Base-by-base conservation (phyloP, 208 protist genomes). In the Naegleria gruberi region DNA sequence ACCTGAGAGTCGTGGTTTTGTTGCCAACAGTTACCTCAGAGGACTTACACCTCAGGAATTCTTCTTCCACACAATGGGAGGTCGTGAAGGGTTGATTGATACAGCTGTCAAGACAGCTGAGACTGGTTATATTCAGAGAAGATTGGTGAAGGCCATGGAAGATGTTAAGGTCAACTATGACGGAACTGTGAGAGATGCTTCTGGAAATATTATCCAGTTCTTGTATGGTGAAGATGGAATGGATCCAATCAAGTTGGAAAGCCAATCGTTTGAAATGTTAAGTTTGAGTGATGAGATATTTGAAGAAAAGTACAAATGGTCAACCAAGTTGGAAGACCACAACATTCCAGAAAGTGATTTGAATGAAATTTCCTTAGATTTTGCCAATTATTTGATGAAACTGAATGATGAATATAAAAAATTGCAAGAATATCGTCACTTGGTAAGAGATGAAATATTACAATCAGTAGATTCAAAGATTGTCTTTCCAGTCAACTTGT, bases 1-100 rank as follows among this genome's bases (percentile, higher is more conserved):
- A 42, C 96, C 98, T 41, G 98, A 98, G 47, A 96, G 95, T 15
- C 91, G 97, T 65, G 99, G 99, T 47, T 99, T 99, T 94, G 98
- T 99, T 45, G 96, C 96, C 42, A 99, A 99, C 91, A 98, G 96
- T 12, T 99, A 99, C 94, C 93, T 99, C 7, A 92, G 96, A 73
- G 99, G 99, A 26, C 94, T 99, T 40, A 99, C 97, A 42, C 98
- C 99, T 45, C 94, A 97, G 91, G 99, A 99, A 94, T 99, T 99
- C 91, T 99, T 98, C 95, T 99, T 99, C 94, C 99, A 99, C 93
- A 98, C 99, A 40, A 99, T 99, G 98, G 99, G 98, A 87, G 99
- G 99, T 12, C 93, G 98, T 55, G 97, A 99, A 93, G 99, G 99
- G 92, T 93, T 99, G 1, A 99, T 99, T 93, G 99, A 99, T 94